These are phyloP conservation scores for Tulasnella calospora DNA, from an alignment of 768 basidiomycete species.

Conservation along the genomic window DNA sequence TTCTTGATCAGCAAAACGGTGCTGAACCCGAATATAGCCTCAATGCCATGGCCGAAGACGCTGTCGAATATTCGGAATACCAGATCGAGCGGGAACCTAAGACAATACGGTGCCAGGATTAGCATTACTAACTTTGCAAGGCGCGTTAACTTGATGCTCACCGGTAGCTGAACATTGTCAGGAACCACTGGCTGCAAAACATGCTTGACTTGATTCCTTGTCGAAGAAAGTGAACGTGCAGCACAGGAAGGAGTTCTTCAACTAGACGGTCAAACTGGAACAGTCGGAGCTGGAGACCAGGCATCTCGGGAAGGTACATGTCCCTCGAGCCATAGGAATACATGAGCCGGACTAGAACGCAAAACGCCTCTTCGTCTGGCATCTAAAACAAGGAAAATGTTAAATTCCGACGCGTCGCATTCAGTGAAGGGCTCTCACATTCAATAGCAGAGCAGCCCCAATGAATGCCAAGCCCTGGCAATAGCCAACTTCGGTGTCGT, in stretches of 20 bases:
- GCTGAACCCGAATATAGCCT: constrained; percentile 94
- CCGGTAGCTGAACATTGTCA: constrained; percentile 96
- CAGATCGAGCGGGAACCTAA: constrained; percentile 86
- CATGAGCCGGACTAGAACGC: constrained; percentile 90
- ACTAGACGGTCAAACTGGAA: constrained; percentile 89
- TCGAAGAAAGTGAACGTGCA: constrained; percentile 88
- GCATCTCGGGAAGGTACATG: constrained; percentile 99
- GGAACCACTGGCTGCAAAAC: constrained; percentile 98
- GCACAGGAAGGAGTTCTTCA: constrained; percentile 86
- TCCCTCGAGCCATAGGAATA: constrained; percentile 92
- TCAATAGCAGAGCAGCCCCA: constrained; percentile 85
- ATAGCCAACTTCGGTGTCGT: constrained; percentile 92
- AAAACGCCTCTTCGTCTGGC: constrained; percentile 99
- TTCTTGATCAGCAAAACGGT: constrained; percentile 81
- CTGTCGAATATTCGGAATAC: constrained; percentile 97
- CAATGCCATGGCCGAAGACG: constrained; percentile 92
- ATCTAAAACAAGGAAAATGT: constrained; percentile 53
- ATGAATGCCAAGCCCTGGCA: constrained; percentile 97
- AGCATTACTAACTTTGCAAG: background rate
- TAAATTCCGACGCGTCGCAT: background rate
- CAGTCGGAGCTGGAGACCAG: constrained; percentile 86
- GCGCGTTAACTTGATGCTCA: constrained; percentile 30
- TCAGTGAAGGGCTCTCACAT: constrained; percentile 49
- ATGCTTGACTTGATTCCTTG: constrained; percentile 96
- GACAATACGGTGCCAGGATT: background rate